phyloP scores from a whole-genome alignment of 2,329 filamentous ascomycete genomes.

The Albophoma yamanashiensis region DNA sequence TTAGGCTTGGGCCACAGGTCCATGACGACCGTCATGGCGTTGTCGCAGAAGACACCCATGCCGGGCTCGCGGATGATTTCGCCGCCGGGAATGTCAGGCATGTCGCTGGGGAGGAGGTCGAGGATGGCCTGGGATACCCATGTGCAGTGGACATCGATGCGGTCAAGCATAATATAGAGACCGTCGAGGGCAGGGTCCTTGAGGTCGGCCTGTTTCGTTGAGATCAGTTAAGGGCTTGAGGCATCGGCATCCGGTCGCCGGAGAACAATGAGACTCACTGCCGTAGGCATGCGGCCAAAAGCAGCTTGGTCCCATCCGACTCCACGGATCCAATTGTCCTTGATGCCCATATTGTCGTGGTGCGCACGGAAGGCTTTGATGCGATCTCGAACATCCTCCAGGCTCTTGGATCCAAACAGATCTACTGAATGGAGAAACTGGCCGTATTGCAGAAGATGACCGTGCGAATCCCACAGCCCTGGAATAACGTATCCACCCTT shows the following conservation, averaged over 20 bases:
- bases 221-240: background rate
- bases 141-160: constrained; percentile 59
- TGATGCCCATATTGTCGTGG: constrained; percentile 40
- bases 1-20: constrained; percentile 46
- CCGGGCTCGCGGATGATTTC: constrained; percentile 51
- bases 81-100: constrained; percentile 48
- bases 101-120: constrained; percentile 41
- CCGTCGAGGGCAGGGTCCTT: constrained; percentile 38
- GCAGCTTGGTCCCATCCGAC: constrained; percentile 62
- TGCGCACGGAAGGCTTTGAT: constrained; percentile 38
- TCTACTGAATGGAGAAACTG: constrained; percentile 57
- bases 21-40: constrained; percentile 55
- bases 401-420: constrained; percentile 46
- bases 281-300: constrained; percentile 54
- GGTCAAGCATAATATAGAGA: constrained; percentile 57
- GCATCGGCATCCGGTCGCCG: background rate
- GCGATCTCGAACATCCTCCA: constrained; percentile 42
- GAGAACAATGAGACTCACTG: constrained; percentile 30
- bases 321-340: constrained; percentile 52
- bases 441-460: constrained; percentile 54
- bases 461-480: constrained; percentile 62
- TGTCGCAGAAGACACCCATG: constrained; percentile 62
- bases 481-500: constrained; percentile 48
- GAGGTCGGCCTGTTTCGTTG: constrained; percentile 36
- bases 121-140: constrained; percentile 59